These are phyloP conservation scores for Rutstroemia sydowiana DNA, from an alignment of 2,329 filamentous ascomycete species.

Conservation along the genomic window DNA sequence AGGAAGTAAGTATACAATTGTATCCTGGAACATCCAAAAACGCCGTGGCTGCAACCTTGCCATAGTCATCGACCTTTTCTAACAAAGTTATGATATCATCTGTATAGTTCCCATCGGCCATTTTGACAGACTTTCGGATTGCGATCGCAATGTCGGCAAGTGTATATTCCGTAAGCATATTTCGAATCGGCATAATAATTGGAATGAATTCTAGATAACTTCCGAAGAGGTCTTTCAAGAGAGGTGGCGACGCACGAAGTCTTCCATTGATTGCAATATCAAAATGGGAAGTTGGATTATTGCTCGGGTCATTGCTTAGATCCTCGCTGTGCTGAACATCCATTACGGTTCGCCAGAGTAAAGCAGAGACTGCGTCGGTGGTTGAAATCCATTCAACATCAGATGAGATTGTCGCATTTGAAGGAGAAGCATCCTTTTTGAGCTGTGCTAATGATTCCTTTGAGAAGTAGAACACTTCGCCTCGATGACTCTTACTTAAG, in stretches of 20 bases:
- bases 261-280: background rate
- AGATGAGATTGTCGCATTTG: constrained; percentile 5
- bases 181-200: background rate
- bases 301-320: background rate
- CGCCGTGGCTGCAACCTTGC: background rate
- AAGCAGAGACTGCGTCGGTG: background rate
- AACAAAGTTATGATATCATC: background rate
- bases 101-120: background rate
- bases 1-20: background rate
- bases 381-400: constrained; percentile 2
- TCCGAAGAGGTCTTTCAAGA: background rate
- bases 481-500: constrained; percentile 4
- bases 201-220: background rate
- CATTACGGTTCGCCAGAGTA: constrained; percentile 2
- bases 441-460: background rate
- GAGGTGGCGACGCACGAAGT: constrained; percentile 1
- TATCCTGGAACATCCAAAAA: constrained; percentile 1
- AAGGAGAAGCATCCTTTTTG: background rate
- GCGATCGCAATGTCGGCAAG: background rate
- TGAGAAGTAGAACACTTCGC: background rate
- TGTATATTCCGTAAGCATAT: background rate
- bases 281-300: background rate
- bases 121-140: background rate
- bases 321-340: background rate
- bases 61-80: background rate